Evolutionary conservation across 2,329 filamentous ascomycete genomes (phyloP).

Genomic region (Furcasterigmium sp.): DNA sequence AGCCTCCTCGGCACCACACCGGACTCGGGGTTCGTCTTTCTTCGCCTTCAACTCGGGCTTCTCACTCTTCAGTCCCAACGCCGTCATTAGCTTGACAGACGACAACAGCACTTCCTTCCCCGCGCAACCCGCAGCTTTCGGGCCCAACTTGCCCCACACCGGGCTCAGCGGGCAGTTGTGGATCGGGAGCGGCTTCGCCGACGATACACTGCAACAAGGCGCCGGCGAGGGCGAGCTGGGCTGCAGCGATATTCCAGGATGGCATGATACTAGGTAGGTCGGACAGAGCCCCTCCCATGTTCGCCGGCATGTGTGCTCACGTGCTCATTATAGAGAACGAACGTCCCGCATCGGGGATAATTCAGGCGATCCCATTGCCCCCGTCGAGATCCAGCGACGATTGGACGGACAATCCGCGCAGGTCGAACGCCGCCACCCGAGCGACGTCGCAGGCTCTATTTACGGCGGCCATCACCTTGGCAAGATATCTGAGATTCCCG

Average conservation of each 20-base stretch:
- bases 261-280: constrained; percentile 48
- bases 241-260: constrained; percentile 90
- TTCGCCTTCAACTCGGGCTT: constrained; percentile 73
- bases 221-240: constrained; percentile 79
- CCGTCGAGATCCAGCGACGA: constrained; percentile 72
- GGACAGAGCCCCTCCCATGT: too few species aligned
- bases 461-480: constrained; percentile 65
- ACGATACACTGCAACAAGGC: constrained; percentile 63
- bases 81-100: constrained; percentile 91
- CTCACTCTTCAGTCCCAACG: constrained; percentile 89
- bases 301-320: too few species aligned
- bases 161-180: constrained; percentile 87
- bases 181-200: constrained; percentile 88
- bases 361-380: constrained; percentile 25
- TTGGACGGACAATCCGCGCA: too few species aligned
- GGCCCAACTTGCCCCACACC: constrained; percentile 66
- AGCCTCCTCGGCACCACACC: constrained; percentile 15
- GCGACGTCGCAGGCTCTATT: constrained; percentile 45
- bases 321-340: too few species aligned
- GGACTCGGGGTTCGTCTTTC: constrained; percentile 47
- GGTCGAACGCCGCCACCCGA: constrained; percentile 8
- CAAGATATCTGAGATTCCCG: constrained; percentile 62
- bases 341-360: too few species aligned
- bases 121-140: constrained; percentile 88
- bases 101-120: constrained; percentile 98